These are phyloP conservation scores for Rhodotorula sphaerocarpa DNA, from an alignment of 768 basidiomycete genomes.

Conservation along the genomic window DNA sequence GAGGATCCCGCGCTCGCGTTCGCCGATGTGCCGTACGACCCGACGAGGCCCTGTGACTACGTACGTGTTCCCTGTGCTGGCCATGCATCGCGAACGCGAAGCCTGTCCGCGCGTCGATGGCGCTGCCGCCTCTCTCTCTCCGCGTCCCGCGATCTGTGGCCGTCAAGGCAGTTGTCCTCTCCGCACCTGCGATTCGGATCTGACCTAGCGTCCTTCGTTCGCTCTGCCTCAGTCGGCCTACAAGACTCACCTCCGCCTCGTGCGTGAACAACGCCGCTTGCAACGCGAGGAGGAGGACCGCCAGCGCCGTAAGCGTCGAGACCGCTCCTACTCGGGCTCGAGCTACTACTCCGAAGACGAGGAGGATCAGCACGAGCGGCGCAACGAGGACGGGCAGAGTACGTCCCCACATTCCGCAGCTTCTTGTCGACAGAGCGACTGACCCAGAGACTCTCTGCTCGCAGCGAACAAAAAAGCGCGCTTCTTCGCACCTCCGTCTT, in stretches of 20 bases:
- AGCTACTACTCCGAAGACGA: conserved; percentile 33
- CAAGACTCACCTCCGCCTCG: conserved; percentile 23
- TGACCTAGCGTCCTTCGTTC: not conserved
- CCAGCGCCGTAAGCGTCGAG: conserved; percentile 4
- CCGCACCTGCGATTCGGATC: too few relatives aligned
- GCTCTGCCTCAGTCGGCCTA: conserved; percentile 18
- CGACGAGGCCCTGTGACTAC: conserved; percentile 32
- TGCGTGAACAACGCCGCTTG: conserved; percentile 13
- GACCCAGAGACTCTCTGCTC: not conserved
- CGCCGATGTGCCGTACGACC: conserved; percentile 28
- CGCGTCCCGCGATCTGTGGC: too few relatives aligned
- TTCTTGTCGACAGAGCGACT: not conserved
- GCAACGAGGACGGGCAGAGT: conserved; percentile 9
- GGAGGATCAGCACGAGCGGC: not conserved
- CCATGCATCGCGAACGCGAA: too few relatives aligned
- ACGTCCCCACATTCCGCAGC: not conserved
- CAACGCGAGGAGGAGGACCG: conserved; percentile 30
- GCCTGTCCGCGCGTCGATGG: too few relatives aligned
- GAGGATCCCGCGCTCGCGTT: conserved; percentile 31
- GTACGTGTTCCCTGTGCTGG: conserved; percentile 11
- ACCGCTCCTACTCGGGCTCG: conserved; percentile 4
- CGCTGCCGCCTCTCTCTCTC: not conserved
- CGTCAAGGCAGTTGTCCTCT: too few relatives aligned
- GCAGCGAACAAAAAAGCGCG: conserved; percentile 28
- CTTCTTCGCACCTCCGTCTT: conserved; percentile 30